These are phyloP conservation scores for Alternaria novae-zelandiae DNA, from an alignment of 2,329 filamentous ascomycete genomes.

Conservation along the genomic window DNA sequence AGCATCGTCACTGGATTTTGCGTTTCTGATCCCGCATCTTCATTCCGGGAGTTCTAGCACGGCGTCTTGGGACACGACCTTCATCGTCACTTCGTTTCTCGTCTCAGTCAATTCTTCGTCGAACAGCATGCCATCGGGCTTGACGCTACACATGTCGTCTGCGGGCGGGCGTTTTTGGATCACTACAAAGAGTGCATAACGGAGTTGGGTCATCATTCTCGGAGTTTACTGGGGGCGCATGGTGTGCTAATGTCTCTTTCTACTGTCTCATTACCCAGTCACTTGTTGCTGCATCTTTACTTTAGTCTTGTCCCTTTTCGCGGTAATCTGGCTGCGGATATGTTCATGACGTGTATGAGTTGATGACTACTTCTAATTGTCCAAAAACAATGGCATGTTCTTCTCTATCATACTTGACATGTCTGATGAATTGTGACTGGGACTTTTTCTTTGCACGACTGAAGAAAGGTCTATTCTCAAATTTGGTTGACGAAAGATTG, in stretches of 20 bases:
- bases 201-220: slow-evolving; percentile 18
- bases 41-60: slow-evolving; percentile 13
- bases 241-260: slow-evolving; percentile 18
- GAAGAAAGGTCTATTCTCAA: neutral
- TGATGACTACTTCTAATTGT: slow-evolving; percentile 31
- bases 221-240: slow-evolving; percentile 23
- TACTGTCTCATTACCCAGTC: slow-evolving; percentile 14
- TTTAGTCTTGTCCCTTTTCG: slow-evolving; percentile 31
- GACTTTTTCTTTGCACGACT: neutral
- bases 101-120: slow-evolving; percentile 18
- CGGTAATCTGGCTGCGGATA: slow-evolving; percentile 22
- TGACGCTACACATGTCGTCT: slow-evolving; percentile 23
- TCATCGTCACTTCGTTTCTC: slow-evolving; percentile 15
- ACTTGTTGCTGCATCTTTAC: slow-evolving; percentile 18
- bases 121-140: slow-evolving; percentile 15
- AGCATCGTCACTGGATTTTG: slow-evolving; percentile 14
- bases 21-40: slow-evolving; percentile 13
- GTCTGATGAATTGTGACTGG: neutral
- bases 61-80: slow-evolving; percentile 8
- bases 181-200: slow-evolving; percentile 17
- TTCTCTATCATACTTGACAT: neutral
- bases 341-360: slow-evolving; percentile 36
- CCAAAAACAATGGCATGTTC: neutral
- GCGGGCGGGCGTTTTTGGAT: slow-evolving; percentile 34
- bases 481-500: neutral